Conservation (phyloP, 2,329 filamentous ascomycete species). For the Diaporthe caulivora region DNA sequence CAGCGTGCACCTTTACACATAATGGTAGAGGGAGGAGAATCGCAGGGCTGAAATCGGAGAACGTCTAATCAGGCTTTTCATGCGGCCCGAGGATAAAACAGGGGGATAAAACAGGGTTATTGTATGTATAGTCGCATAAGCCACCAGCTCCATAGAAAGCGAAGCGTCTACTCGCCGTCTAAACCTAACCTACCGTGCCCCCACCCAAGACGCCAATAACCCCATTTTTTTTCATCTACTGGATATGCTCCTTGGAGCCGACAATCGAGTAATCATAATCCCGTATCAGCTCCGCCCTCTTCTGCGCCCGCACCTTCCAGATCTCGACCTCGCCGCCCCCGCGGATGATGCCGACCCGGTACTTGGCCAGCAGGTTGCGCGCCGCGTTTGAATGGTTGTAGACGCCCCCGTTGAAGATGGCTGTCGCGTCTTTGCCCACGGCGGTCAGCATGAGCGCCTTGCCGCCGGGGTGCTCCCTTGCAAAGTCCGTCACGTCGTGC, state of each 20-base stretch:
- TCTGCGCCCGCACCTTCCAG: constrained; percentile 73
- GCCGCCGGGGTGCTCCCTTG: constrained; percentile 89
- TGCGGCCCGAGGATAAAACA: too few species aligned
- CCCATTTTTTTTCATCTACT: not conserved
- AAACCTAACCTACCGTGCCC: too few species aligned
- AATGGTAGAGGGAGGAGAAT: too few species aligned
- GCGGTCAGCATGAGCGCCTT: constrained; percentile 82
- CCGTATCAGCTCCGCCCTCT: constrained; percentile 49
- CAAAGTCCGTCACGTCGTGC: constrained; percentile 86
- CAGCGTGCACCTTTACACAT: too few species aligned
- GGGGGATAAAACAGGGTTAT: too few species aligned
- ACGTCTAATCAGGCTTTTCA: too few species aligned
- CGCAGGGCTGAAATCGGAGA: too few species aligned
- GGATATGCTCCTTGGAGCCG: constrained; percentile 12
- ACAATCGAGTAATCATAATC: constrained; percentile 35
- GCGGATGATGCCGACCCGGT: constrained; percentile 87
- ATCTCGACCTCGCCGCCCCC: constrained; percentile 92
- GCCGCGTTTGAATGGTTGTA: constrained; percentile 92
- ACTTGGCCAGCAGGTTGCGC: constrained; percentile 88
- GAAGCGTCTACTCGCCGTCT: too few species aligned
- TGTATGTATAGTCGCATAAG: too few species aligned
- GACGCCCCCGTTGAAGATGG: constrained; percentile 91
- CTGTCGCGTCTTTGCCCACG: constrained; percentile 88
- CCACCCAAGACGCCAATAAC: too few species aligned
- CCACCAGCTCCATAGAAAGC: too few species aligned